Base-by-base conservation (phyloP, 768 basidiomycete genomes). In the Tylopilus rubrobrunneus region DNA sequence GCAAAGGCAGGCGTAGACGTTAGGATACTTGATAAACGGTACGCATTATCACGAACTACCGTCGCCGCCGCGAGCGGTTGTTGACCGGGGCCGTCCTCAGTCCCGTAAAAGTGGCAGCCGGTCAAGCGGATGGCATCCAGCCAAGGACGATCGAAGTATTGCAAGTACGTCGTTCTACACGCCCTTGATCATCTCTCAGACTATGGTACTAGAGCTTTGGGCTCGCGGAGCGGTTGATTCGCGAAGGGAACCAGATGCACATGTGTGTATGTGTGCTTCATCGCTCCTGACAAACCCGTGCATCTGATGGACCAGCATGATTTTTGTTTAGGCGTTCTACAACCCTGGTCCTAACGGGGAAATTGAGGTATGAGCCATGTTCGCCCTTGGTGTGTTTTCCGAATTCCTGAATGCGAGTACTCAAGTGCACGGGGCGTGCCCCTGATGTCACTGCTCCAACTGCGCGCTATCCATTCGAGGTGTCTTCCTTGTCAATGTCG, bases 381-480 rank as follows among this genome's bases (percentile, higher is more conserved):
- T 31, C 11, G 15, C 19, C 12, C 19, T 17, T 47, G 19, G 4
- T 11, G 12, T 27, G 11, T 29, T 33, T 44, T 45, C 42, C 19
- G 25, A 14, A 31, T 37, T 23, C 42, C 50, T 63, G 25, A 52
- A 23, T 15, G 7, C 21, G 53, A 21, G 29, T 51, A n/a, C 34
- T 28, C 0, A 59, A 89, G 86, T 74, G 84, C 17, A 83, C 82
- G 8, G 80, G 83, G 42, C 80, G 85, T 15, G 79, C 78, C 1
- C 74, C 84, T 15, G 84, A 86, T 62, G 76, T 89, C 25, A 79
- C 77, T 6, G 81, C 83, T 1, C 73, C 80, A 3, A 78, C 77
- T 23, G 86, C 86, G 2, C 78, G 86, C 19, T 90, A 79, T 67
- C 86, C 86, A 11, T 89, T 86, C 55, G 85, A 86, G 73, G 87